Percentiles rank a stretch among this genome's conserved stretches.
Conservation (phyloP, 345 rosid species). For the Anacardium occidentale region DNA sequence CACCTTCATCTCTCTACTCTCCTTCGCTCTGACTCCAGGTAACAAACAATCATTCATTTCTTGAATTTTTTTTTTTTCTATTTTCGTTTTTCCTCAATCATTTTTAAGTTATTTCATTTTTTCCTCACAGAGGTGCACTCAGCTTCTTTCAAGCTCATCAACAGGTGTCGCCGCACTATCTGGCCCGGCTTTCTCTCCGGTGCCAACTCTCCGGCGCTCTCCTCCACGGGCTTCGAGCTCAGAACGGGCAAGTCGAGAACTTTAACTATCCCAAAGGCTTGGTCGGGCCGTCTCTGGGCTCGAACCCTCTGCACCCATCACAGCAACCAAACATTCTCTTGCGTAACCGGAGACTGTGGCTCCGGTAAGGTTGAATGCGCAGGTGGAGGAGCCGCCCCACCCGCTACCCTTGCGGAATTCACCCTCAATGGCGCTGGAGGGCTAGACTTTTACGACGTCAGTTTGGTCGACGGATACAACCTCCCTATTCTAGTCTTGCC, state of each 20-base stretch:
- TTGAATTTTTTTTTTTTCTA: neutral
- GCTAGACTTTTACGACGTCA: slow-evolving; percentile 79
- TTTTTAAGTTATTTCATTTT: neutral
- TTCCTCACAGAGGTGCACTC: slow-evolving; percentile 36
- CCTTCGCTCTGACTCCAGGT: slow-evolving; percentile 42
- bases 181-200: slow-evolving; percentile 96
- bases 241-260: slow-evolving; percentile 55
- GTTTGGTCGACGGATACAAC: slow-evolving; percentile 74
- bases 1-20: slow-evolving; percentile 24
- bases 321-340: slow-evolving; percentile 46
- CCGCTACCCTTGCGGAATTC: slow-evolving; percentile 90
- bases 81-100: neutral
- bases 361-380: slow-evolving; percentile 63
- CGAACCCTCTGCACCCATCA: slow-evolving; percentile 55
- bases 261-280: slow-evolving; percentile 48
- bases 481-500: slow-evolving; percentile 66
- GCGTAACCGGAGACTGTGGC: slow-evolving; percentile 81
- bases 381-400: slow-evolving; percentile 74
- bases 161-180: slow-evolving; percentile 65
- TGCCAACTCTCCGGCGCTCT: slow-evolving; percentile 57
- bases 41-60: neutral
- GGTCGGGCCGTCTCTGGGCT: slow-evolving; percentile 96
- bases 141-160: slow-evolving; percentile 65
- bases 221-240: slow-evolving; percentile 79
- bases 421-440: slow-evolving; percentile 73